Percentiles rank a stretch among this genome's conserved stretches.
These are phyloP conservation scores for Serendipita sp. DNA, from an alignment of 768 basidiomycete species.

Conservation along the genomic window DNA sequence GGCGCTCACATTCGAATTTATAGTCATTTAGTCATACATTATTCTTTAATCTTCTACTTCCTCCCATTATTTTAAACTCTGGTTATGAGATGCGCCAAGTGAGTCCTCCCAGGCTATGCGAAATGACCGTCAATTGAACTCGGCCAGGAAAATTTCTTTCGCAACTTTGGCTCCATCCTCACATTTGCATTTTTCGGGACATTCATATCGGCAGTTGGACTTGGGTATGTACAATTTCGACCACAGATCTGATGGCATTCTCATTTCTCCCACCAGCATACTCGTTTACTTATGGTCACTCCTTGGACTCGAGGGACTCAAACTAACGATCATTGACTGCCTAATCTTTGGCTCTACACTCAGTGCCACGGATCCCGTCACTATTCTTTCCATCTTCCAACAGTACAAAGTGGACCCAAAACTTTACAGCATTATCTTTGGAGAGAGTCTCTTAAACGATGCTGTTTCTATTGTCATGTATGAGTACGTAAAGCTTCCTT, in stretches of 20 bases:
- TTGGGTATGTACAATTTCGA: conserved; percentile 53
- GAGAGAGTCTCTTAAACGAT: conserved; percentile 92
- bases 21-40: conserved; percentile 94
- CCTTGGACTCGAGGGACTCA: conserved; percentile 77
- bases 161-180: conserved; percentile 92
- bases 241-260: neutral
- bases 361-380: conserved; percentile 95
- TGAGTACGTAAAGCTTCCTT: conserved; percentile 50
- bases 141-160: conserved; percentile 87
- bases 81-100: conserved; percentile 97
- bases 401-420: conserved; percentile 98
- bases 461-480: conserved; percentile 99
- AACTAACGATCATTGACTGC: conserved; percentile 79
- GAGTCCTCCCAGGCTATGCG: conserved; percentile 13
- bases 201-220: conserved; percentile 87
- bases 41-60: conserved; percentile 95
- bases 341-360: conserved; percentile 92
- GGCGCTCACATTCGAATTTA: conserved; percentile 5
- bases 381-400: conserved; percentile 95
- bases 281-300: conserved; percentile 91
- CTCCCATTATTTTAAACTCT: conserved; percentile 94
- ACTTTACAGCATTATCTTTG: conserved; percentile 92
- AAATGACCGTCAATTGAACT: conserved; percentile 6
- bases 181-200: conserved; percentile 90
- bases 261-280: conserved; percentile 47